Percentiles rank a stretch among this genome's conserved stretches.
These are phyloP conservation scores for Plicaturopsis crispa DNA, from an alignment of 768 basidiomycete species.

Conservation along the genomic window DNA sequence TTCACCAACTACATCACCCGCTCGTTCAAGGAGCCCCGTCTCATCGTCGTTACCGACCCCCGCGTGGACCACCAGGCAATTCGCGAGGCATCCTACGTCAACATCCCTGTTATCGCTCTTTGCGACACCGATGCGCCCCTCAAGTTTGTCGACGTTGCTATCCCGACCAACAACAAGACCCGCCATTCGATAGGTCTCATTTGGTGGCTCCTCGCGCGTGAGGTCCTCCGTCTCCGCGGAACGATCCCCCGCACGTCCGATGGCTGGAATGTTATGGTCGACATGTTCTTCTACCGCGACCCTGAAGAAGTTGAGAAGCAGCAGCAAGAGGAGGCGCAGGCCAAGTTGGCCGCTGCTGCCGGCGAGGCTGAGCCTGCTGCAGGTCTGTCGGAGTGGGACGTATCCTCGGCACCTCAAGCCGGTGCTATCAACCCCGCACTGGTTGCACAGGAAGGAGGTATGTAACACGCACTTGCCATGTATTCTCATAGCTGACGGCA, in stretches of 20 bases:
- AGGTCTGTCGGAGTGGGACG: conserved; percentile 63
- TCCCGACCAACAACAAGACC: conserved; percentile 99
- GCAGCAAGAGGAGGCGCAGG: conserved; percentile 87
- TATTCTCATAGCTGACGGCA: conserved; percentile 2
- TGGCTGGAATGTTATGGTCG: conserved; percentile 98
- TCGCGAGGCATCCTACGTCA: conserved; percentile 99
- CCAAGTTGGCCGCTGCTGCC: conserved; percentile 56
- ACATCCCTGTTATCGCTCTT: conserved; percentile 99
- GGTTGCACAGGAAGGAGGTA: conserved; percentile 54
- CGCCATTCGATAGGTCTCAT: conserved; percentile 95
- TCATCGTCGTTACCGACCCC: conserved; percentile 98
- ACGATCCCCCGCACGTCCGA: conserved; percentile 87
- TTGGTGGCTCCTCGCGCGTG: conserved; percentile 96
- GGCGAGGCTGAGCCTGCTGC: conserved; percentile 43
- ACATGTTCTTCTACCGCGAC: conserved; percentile 99
- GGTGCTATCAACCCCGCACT: conserved; percentile 75
- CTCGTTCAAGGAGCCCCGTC: conserved; percentile 99
- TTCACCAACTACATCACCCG: conserved; percentile 99
- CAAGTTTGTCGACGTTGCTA: conserved; percentile 96
- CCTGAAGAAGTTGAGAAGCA: conserved; percentile 99
- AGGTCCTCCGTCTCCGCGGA: conserved; percentile 93
- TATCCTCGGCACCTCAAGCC: conserved; percentile 54
- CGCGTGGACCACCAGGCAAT: conserved; percentile 99
- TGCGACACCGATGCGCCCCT: conserved; percentile 98
- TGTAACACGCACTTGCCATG: conserved; percentile 9